Evolutionary conservation across 2,329 filamentous ascomycete species (phyloP), one percentile per base, ranked within the genome.

Genomic region (Ophiocordyceps robertsii): DNA sequence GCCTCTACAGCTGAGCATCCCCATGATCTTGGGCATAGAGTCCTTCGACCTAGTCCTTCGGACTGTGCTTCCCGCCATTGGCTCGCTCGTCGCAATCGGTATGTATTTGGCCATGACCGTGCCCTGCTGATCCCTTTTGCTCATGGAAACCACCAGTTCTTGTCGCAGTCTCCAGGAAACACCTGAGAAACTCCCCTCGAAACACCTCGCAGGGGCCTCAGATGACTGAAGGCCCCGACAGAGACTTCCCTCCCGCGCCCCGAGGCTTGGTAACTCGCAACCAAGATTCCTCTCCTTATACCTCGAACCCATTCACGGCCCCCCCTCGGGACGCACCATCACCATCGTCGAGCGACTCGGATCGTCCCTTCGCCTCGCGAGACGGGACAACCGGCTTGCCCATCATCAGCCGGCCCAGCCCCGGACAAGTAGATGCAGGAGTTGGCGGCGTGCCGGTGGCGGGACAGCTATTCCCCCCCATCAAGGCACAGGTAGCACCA

Each of bases 51-150:
- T 75, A 14, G 58, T 66, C 19, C 53, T 65, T 36, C 63, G 67
- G 47, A 75, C 70, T 3, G 63, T 70, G 7, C 53, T 76, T 21
- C 73, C 75, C 29, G 67, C 70, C 4, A 55, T 61, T 29, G 73
- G 73, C 3, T 60, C 76, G 16, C 55, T 66, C 27, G 53, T 73
- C 13, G 48, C 75, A 32, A 63, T 75, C 46, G 62, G 70, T 75
- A 62, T 49, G 41, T 38, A 32, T 29, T 4, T 48, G 47, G 13
- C 48, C 39, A 29, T 33, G 1, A 16, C 17, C 1, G 6, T 6
- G 13, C n/a, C 6, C 10, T 36, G 33, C 13, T 2, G 33, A 11
- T n/a, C n/a, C 9, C 17, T 17, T 14, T 16, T 36, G 10, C n/a
- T n/a, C 10, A 36, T 14, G 33, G 14, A 14, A 16, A 6, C 33